Base-by-base conservation (phyloP, 2,329 filamentous ascomycete species). In the Alternaria metachromatica region DNA sequence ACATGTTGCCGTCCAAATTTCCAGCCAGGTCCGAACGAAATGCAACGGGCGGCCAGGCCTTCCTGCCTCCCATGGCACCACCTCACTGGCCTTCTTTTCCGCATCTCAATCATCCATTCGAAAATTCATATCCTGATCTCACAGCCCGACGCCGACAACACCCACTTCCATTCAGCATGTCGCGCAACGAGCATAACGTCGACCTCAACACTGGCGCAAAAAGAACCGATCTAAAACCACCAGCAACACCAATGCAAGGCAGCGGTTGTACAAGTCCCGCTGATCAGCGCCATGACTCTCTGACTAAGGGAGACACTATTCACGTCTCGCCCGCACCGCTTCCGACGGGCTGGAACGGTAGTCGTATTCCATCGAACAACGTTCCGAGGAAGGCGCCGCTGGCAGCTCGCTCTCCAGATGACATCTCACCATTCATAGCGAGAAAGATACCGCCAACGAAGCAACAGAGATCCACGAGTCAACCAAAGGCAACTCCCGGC, bases 351-450 rank as follows among this genome's bases (percentile, higher is more conserved):
- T 30, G 26, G 15, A 62, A 41, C 18, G 11, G 20, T 33, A 48
- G 48, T 44, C 60, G 55, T 5, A 44, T 59, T 13, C 55, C 49
- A 4, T 50, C 60, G 8, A 30, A 30, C 6, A 23, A 59, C 3
- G 5, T 57, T 12, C 43, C 60, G 4, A 59, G 55, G 28, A 62
- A 62, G 50, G 55, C 60, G 20, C 60, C 60, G 46, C 48, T 62
- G 4, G 37, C 21, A 54, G 55, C 41, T 25, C 41, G 49, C 15
- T 8, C 21, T n/a, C 13, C 41, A 20, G 43, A 54, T 20, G n/a
- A 30, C 1, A 8, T 25, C n/a, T 26, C 41, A 18, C 28, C 43
- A 12, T 6, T 25, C n/a, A 21, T 18, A 30, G 28, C 44, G 23
- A 43, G 49, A 6, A 59, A 58, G 11, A 23, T 33, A 12, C 37